These are phyloP conservation scores for Saccharum officinarum DNA, from an alignment of 176 grass and related monocot genomes.

Conservation along the genomic window DNA sequence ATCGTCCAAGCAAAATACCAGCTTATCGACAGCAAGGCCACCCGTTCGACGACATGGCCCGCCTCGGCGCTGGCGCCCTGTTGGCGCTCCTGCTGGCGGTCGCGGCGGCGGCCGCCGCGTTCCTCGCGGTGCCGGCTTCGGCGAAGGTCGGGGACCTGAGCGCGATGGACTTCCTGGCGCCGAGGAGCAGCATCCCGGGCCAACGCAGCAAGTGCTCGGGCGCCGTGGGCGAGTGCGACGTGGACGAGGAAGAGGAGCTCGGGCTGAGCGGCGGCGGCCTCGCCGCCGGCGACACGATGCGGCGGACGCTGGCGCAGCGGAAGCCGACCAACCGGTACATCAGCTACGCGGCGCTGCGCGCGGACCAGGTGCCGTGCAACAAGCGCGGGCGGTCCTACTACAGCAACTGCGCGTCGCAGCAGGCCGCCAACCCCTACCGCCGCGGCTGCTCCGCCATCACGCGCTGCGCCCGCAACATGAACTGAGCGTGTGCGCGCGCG, in stretches of 20 bases:
- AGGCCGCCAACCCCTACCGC: constrained; percentile 62
- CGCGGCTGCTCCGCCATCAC: constrained; percentile 83
- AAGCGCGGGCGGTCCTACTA: constrained; percentile 68
- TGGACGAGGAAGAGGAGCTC: constrained; percentile 43
- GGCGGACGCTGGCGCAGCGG: constrained; percentile 21
- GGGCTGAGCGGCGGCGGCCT: constrained; percentile 1
- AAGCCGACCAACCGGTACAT: constrained; percentile 48
- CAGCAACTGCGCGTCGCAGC: constrained; percentile 49
- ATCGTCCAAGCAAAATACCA: neutral
- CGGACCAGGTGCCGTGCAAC: constrained; percentile 69
- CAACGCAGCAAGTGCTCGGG: constrained; percentile 20
- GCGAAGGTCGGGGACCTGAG: neutral
- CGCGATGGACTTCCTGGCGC: neutral
- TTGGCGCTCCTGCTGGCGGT: constrained; percentile 42
- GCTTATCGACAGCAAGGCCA: neutral
- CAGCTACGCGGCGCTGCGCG: constrained; percentile 63
- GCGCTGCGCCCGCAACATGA: constrained; percentile 49
- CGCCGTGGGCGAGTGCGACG: constrained; percentile 43
- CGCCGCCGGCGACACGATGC: neutral
- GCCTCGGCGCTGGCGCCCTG: constrained; percentile 22
- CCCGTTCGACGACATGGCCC: constrained; percentile 34
- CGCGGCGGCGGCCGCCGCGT: neutral
- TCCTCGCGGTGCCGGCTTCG: neutral
- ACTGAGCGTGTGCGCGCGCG: neutral
- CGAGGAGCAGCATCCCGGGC: neutral